Evolutionary conservation across 2,329 filamentous ascomycete genomes (phyloP), one percentile per base, ranked within the genome.

Genomic region (Aspergillus sp.): DNA sequence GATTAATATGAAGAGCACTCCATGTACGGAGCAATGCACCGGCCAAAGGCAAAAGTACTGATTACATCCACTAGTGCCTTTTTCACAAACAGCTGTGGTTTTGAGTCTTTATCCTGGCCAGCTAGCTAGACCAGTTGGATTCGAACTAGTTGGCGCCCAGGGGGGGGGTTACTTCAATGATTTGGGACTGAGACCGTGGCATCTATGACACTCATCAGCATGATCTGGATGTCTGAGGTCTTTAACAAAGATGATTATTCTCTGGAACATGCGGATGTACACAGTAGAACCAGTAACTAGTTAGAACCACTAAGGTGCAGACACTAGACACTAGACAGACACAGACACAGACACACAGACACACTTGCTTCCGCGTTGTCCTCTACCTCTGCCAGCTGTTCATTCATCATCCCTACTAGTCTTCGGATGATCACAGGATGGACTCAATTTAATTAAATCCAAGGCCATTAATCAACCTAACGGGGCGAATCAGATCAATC

Each of bases 361-460:
- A 42, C 46, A 55, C 49, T 56, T 49, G 36, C 49, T 49, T 56
- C 32, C 11, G 32, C 32, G 32, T 45, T 57, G 52, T 60, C 46
- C 42, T 61, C 16, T 58, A 55, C 26, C 26, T 29, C 7, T 36
- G 32, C 59, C 59, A 61, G 55, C 55, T 61, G 57, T 55, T 54
- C 53, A 56, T 20, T 42, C 36, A 42, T 5, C 36, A 42, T 42
- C 36, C 36, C 36, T 47, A 47, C 49, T 61, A 59, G 59, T 54
- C 22, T 39, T 20, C 24, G 56, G 59, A 59, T 55, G 59, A 59
- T 61, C 56, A 20, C 32, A 55, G 54, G 47, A n/a, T 50, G 46
- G 50, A 39, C 51, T 49, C 54, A 46, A 60, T 57, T 60, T 50
- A 57, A 52, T 57, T 36, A 52, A 42, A 42, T 39, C 36, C 45